phyloP scores from a whole-genome alignment of 345 rosid genomes.

The Gossypium herbaceum region DNA sequence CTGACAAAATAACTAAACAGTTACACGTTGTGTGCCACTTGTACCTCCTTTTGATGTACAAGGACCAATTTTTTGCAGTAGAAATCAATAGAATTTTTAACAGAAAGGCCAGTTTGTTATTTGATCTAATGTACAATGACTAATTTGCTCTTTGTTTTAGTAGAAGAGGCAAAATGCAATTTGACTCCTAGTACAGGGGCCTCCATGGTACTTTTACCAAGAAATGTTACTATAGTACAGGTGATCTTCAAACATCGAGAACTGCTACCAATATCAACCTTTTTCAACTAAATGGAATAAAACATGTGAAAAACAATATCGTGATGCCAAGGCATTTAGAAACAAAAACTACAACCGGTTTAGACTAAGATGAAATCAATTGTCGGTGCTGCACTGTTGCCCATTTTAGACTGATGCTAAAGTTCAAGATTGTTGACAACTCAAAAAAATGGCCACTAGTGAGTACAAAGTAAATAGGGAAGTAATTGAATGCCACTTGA shows the following conservation, averaged over 20 bases:
- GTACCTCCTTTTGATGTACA: no score
- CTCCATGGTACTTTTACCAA: no score
- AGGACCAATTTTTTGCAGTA: no score
- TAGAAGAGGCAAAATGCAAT: no score
- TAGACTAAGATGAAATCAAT: not conserved
- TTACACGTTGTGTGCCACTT: no score
- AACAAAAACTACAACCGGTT: slow-evolving; percentile 1
- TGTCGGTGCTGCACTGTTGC: not conserved
- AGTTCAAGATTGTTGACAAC: not conserved
- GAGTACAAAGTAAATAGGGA: not conserved
- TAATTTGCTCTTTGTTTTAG: no score
- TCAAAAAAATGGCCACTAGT: not conserved
- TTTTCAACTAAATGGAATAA: not conserved
- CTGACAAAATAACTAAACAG: no score
- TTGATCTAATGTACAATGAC: no score
- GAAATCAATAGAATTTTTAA: no score
- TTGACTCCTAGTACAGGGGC: no score
- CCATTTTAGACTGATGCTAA: not conserved
- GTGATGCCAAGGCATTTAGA: not conserved
- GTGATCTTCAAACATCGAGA: not conserved
- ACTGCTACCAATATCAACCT: not conserved
- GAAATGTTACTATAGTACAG: not conserved
- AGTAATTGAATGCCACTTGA: not conserved
- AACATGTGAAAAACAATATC: not conserved
- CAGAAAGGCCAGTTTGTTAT: no score